A percentile compares a stretch with the other conserved stretches of the same genome.
phyloP scores from a whole-genome alignment of 345 rosid genomes.

The Camelina laxa region DNA sequence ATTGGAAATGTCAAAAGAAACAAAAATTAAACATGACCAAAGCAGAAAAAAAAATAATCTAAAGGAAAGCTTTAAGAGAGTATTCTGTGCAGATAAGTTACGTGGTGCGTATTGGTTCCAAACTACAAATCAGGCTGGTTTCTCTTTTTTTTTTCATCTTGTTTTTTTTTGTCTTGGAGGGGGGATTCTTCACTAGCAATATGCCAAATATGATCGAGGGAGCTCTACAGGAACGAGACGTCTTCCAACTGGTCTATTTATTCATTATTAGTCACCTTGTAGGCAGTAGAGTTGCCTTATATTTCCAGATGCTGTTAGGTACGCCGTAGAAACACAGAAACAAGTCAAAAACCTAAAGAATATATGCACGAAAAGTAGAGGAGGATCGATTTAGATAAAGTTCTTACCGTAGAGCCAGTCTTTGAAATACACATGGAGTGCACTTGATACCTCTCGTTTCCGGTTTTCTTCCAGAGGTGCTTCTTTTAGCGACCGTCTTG shows the following conservation, averaged over 20 bases:
- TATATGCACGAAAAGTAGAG: neutral
- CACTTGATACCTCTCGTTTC: conserved; percentile 83
- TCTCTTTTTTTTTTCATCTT: neutral
- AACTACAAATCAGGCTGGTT: conserved; percentile 42
- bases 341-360: conserved; percentile 18
- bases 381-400: neutral
- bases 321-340: conserved; percentile 8
- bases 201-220: conserved; percentile 37
- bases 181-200: conserved; percentile 41
- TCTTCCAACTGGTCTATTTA: conserved; percentile 25
- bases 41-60: conserved; percentile 24
- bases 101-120: conserved; percentile 42
- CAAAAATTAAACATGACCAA: conserved; percentile 30
- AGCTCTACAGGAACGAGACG: conserved; percentile 38
- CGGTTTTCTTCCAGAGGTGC: conserved; percentile 83
- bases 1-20: conserved; percentile 26
- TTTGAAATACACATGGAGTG: conserved; percentile 89
- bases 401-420: conserved; percentile 95
- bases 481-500: conserved; percentile 73
- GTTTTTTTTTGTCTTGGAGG: neutral
- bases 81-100: conserved; percentile 46
- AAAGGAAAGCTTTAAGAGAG: conserved; percentile 33
- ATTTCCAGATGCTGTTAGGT: conserved; percentile 84
- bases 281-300: conserved; percentile 99
- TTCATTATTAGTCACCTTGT: conserved; percentile 71